Evolutionary conservation across 805 yeast genomes (phyloP), one percentile per base, ranked within the genome.

Genomic region (Debaryomyces castellii): DNA sequence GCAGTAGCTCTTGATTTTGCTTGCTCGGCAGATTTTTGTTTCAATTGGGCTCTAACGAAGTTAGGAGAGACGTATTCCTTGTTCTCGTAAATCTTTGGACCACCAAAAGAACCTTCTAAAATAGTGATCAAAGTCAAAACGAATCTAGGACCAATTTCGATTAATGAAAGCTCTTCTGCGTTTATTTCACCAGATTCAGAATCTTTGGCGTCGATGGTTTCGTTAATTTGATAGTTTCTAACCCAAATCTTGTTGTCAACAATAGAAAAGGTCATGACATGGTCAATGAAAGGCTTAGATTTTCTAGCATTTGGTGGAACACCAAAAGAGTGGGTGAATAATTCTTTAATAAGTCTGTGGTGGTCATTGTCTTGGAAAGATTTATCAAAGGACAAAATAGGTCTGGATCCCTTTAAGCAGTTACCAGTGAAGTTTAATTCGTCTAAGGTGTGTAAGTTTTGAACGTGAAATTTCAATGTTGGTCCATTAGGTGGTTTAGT

Each of bases 401-500:
- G 99, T 65, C 99, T 82, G 12, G 97, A 89, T 5, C 99, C 99
- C 66, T 86, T 89, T 52, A 94, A 74, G 62, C 97, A 89, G 71
- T 94, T 94, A 42, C 99, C 99, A 10, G 96, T 90, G 72, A 94
- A 94, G 64, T 94, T 91, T 52, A 94, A 76, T 69, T 94, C 99
- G 61, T 91, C 96, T 76, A 90, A 81, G 27, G 98, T 94, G 67
- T 94, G 98, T 70, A 94, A 76, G 69, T 94, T 94, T 70, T 92
- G 97, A 48, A 94, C 79, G 63, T 86, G 94, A 67, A 94, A 92
- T 69, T 94, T 94, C 59, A 88, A 73, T 20, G 97, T 92, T 48
- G 99, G 99, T 1, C 99, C 99, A 64, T 94, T 92, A 36, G 99
- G 99, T 23, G 98, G 94, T 69, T 94, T 92, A 27, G 97, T 81